These are phyloP conservation scores for Syncephalastrum monosporum DNA, from an alignment of 371 early-diverging fungal genomes.

Conservation along the genomic window DNA sequence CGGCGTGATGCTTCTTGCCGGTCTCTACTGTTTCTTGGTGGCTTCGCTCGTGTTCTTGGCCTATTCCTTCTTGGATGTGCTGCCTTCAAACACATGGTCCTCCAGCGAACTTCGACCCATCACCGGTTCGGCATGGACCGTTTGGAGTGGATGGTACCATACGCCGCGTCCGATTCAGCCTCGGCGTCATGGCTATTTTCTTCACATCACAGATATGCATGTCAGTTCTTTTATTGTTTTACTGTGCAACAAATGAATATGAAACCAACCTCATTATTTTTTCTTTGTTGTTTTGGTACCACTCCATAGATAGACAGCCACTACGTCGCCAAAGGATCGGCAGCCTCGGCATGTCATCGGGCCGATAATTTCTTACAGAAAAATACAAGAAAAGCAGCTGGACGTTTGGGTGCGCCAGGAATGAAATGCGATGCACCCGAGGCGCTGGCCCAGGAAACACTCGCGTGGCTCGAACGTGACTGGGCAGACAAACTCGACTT, in stretches of 20 bases:
- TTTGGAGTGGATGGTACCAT: too few relatives aligned
- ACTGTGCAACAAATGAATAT: not conserved
- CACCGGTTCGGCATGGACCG: too few relatives aligned
- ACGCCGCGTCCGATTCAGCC: not conserved
- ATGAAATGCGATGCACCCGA: conserved; percentile 73
- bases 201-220: conserved; percentile 81
- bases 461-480: conserved; percentile 62
- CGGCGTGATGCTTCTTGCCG: too few relatives aligned
- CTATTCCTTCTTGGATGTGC: not conserved
- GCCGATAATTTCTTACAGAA: conserved; percentile 17
- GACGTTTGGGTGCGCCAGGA: conserved; percentile 56
- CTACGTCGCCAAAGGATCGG: conserved; percentile 47
- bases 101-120: too few relatives aligned
- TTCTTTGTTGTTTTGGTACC: not conserved
- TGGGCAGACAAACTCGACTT: conserved; percentile 68
- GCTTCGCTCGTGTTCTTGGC: not conserved
- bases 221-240: conserved; percentile 24
- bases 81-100: too few relatives aligned
- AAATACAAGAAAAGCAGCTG: conserved; percentile 18
- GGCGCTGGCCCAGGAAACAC: conserved; percentile 63
- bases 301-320: conserved; percentile 41
- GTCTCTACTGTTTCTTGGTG: not conserved
- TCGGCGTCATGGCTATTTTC: conserved; percentile 46
- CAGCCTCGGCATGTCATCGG: conserved; percentile 55
- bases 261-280: not conserved